Percentiles rank a stretch among this genome's conserved stretches.
These are phyloP conservation scores for Trypanosoma caninum DNA, from an alignment of 208 protist species.

Conservation along the genomic window DNA sequence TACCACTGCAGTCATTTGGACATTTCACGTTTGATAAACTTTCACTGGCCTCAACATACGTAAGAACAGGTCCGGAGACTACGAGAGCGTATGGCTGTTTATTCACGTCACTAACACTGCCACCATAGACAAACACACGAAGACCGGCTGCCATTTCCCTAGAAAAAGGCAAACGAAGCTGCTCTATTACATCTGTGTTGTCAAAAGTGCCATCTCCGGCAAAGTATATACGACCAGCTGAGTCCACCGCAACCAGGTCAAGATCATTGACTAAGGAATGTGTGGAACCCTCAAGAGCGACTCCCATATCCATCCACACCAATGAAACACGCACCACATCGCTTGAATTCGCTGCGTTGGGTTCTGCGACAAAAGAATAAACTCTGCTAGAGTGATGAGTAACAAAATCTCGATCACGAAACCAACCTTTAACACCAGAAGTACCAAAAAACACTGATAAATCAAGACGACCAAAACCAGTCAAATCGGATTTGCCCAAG, in stretches of 20 bases:
- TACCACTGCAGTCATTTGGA: conserved; percentile 48
- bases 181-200: conserved; percentile 51
- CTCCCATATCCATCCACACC: conserved; percentile 77
- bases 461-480: conserved; percentile 65
- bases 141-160: conserved; percentile 22
- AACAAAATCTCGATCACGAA: conserved; percentile 36
- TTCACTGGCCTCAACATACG: conserved; percentile 16
- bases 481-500: conserved; percentile 11
- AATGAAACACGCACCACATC: conserved; percentile 55
- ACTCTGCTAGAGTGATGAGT: conserved; percentile 18
- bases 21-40: conserved; percentile 12
- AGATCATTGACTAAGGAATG: conserved; percentile 75
- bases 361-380: conserved; percentile 25
- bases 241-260: conserved; percentile 69
- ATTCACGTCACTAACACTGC: conserved; percentile 12
- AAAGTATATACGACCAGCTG: conserved; percentile 44
- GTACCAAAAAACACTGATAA: conserved; percentile 55
- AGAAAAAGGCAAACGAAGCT: conserved; percentile 36
- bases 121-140: conserved; percentile 58
- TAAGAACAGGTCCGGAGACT: conserved; percentile 56
- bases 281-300: conserved; percentile 47
- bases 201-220: conserved; percentile 30
- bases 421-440: conserved; percentile 29
- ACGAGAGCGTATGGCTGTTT: conserved; percentile 55
- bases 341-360: background rate